These are phyloP conservation scores for Akanthomyces lecanii DNA, from an alignment of 2,329 filamentous ascomycete genomes.

Conservation along the genomic window DNA sequence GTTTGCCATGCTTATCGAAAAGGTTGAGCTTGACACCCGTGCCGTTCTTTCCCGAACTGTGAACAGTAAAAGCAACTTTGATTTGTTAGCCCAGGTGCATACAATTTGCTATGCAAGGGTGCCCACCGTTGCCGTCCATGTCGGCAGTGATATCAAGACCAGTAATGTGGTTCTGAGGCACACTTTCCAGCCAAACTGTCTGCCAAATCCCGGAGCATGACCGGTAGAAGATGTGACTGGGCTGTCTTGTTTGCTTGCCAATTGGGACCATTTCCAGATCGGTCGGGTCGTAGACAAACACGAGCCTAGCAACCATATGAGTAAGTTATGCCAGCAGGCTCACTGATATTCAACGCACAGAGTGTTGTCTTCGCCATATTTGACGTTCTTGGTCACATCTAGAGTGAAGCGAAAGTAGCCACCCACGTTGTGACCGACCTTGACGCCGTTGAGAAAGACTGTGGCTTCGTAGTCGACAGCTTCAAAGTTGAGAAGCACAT, in stretches of 20 bases:
- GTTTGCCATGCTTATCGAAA: constrained; percentile 32
- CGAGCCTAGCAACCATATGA: constrained; percentile 35
- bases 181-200: constrained; percentile 66
- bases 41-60: constrained; percentile 37
- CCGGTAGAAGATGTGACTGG: constrained; percentile 65
- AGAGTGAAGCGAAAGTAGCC: constrained; percentile 60
- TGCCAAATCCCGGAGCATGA: constrained; percentile 74
- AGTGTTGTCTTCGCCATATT: constrained; percentile 44
- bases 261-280: constrained; percentile 59
- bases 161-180: constrained; percentile 52
- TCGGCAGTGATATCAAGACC: constrained; percentile 56
- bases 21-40: constrained; percentile 36
- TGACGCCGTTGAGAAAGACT: constrained; percentile 54
- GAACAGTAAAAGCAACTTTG: constrained; percentile 52
- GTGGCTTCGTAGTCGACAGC: constrained; percentile 55
- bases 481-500: constrained; percentile 52
- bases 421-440: constrained; percentile 51
- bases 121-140: constrained; percentile 44
- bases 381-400: constrained; percentile 49
- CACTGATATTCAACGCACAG: constrained; percentile 38
- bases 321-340: not conserved
- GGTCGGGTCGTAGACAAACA: constrained; percentile 66
- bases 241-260: constrained; percentile 58
- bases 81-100: not conserved
- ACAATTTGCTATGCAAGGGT: too few species aligned